Percentiles rank a stretch among this genome's conserved stretches.
Conservation (phyloP, 139 green algal genomes). For the Spirogloea muscicola region DNA sequence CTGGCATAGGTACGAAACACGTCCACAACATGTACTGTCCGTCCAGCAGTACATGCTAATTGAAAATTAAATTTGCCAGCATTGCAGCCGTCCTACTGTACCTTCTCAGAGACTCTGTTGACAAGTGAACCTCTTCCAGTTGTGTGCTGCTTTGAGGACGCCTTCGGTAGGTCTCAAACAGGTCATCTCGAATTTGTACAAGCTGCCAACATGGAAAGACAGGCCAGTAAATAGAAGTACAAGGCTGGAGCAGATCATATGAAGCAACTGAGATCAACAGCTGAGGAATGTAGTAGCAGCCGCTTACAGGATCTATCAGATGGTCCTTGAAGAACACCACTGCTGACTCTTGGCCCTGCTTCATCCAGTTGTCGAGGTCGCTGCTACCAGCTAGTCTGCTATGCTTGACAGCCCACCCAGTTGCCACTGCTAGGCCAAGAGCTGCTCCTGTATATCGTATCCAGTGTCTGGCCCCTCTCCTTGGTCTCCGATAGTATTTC, state of each 20-base stretch:
- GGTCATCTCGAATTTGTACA: slow-evolving; percentile 63
- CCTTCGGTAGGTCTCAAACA: slow-evolving; percentile 65
- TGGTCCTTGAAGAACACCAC: slow-evolving; percentile 51
- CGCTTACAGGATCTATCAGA: slow-evolving; percentile 62
- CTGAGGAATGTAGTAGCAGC: background rate
- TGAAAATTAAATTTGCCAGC: no score
- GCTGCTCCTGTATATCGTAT: slow-evolving; percentile 55
- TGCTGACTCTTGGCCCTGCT: background rate
- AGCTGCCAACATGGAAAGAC: slow-evolving; percentile 54
- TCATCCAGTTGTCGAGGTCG: slow-evolving; percentile 68
- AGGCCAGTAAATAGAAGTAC: no score
- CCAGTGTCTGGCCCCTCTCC: slow-evolving; percentile 67
- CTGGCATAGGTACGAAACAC: no score
- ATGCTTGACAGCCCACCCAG: slow-evolving; percentile 66
- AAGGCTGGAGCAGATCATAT: background rate
- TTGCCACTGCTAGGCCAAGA: background rate
- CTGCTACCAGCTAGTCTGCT: slow-evolving; percentile 64
- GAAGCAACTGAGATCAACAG: background rate
- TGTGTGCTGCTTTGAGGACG: slow-evolving; percentile 9
- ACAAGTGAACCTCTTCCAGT: slow-evolving; percentile 15
- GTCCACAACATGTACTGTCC: no score
- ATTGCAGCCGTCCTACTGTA: slow-evolving; percentile 4
- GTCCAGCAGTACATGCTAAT: no score
- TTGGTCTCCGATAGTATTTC: slow-evolving; percentile 49
- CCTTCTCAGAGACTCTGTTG: slow-evolving; percentile 21